Conservation (phyloP, 441 rosid genomes). For the Kokia cookei region DNA sequence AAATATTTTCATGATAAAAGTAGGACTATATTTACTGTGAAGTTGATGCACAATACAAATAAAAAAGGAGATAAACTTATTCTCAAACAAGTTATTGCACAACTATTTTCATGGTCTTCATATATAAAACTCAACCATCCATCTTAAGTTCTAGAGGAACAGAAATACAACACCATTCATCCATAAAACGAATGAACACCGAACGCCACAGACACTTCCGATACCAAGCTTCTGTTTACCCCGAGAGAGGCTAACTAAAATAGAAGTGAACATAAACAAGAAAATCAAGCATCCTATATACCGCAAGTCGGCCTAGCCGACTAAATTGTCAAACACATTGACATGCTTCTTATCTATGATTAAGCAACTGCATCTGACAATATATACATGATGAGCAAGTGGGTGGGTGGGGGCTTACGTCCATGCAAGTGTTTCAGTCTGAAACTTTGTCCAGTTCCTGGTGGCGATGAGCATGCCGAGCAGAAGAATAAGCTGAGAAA, state of each 20-base stretch:
- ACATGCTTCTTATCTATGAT: neutral
- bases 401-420: neutral
- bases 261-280: neutral
- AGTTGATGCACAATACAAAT: too few species aligned
- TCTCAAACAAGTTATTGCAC: too few species aligned
- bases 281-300: neutral
- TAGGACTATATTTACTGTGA: too few species aligned
- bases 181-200: neutral
- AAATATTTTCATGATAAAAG: too few species aligned
- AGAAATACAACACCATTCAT: neutral
- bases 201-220: neutral
- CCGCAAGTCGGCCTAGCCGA: neutral
- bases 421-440: neutral
- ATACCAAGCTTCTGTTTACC: neutral
- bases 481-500: conserved; percentile 42
- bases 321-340: neutral
- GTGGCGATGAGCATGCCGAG: conserved; percentile 20
- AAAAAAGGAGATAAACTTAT: too few species aligned
- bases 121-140: neutral
- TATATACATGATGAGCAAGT: neutral
- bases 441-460: conserved; percentile 15
- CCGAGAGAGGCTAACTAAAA: neutral
- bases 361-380: neutral
- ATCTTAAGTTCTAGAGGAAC: neutral
- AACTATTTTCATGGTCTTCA: too few species aligned